Evolutionary conservation across 1,284 basidiomycete species (phyloP).

Genomic region (Ganoderma meredithae): DNA sequence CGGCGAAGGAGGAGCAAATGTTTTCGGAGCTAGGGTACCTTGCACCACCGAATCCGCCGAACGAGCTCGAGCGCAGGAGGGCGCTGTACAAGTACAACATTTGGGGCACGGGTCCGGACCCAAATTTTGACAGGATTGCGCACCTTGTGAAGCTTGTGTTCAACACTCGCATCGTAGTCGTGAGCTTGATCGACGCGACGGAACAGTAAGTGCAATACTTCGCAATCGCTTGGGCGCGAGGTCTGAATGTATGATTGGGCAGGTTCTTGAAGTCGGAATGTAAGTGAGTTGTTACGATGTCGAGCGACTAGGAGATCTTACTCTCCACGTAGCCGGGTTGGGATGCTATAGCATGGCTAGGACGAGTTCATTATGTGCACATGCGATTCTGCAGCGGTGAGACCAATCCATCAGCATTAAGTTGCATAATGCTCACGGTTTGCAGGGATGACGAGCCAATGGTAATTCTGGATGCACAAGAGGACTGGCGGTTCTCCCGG

Average conservation of each 20-base stretch:
- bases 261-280: slow-evolving; percentile 89
- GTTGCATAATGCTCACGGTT: not conserved
- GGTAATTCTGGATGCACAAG: slow-evolving; percentile 79
- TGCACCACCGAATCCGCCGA: slow-evolving; percentile 80
- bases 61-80: slow-evolving; percentile 80
- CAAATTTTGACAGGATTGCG: slow-evolving; percentile 92
- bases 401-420: slow-evolving; percentile 29
- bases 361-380: slow-evolving; percentile 81
- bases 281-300: slow-evolving; percentile 44
- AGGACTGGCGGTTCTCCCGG: slow-evolving; percentile 90
- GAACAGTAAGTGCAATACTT: slow-evolving; percentile 63
- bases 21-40: slow-evolving; percentile 74
- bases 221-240: slow-evolving; percentile 18
- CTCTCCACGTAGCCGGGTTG: slow-evolving; percentile 60
- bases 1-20: slow-evolving; percentile 70
- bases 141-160: slow-evolving; percentile 94
- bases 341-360: slow-evolving; percentile 62
- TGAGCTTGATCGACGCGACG: slow-evolving; percentile 84
- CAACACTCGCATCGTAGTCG: slow-evolving; percentile 85
- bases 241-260: slow-evolving; percentile 5
- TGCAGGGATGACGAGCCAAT: slow-evolving; percentile 86
- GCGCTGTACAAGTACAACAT: slow-evolving; percentile 89
- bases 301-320: not conserved
- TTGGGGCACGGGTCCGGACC: slow-evolving; percentile 83
- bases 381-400: slow-evolving; percentile 83